These are phyloP conservation scores for Solanum hybrid DNA, from an alignment of 305 asterid species.

Conservation along the genomic window DNA sequence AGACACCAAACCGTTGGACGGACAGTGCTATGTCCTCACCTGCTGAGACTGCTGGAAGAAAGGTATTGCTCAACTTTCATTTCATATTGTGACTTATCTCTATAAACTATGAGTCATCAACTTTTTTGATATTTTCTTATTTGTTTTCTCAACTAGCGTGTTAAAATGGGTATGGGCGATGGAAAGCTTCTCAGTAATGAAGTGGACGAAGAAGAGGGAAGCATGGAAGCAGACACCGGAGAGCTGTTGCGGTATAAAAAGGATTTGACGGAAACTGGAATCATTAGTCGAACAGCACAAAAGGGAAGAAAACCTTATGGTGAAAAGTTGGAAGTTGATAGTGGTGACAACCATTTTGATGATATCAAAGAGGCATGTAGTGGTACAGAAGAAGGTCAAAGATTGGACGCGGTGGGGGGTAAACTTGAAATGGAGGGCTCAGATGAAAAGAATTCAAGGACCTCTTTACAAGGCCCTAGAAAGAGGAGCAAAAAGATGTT, in stretches of 20 bases:
- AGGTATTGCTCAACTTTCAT: slow-evolving; percentile 31
- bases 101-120: neutral
- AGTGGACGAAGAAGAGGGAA: slow-evolving; percentile 76
- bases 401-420: slow-evolving; percentile 34
- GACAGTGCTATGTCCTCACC: slow-evolving; percentile 76
- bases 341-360: slow-evolving; percentile 38
- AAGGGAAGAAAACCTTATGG: slow-evolving; percentile 35
- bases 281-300: slow-evolving; percentile 21
- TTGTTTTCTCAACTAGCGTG: slow-evolving; percentile 23
- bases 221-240: slow-evolving; percentile 80
- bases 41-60: slow-evolving; percentile 49
- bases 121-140: slow-evolving; percentile 9
- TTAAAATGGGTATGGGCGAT: slow-evolving; percentile 29
- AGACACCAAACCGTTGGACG: slow-evolving; percentile 56
- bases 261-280: slow-evolving; percentile 27
- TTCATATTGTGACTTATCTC: slow-evolving; percentile 5
- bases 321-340: slow-evolving; percentile 34
- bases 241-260: slow-evolving; percentile 46
- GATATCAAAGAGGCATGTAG: slow-evolving; percentile 76
- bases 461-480: slow-evolving; percentile 38
- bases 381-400: slow-evolving; percentile 72
- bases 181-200: slow-evolving; percentile 42
- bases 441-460: slow-evolving; percentile 29
- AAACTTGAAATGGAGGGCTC: slow-evolving; percentile 25
- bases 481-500: slow-evolving; percentile 65